Percentiles rank a stretch among this genome's conserved stretches.
These are phyloP conservation scores for Fusarium goolgardi DNA, from an alignment of 2,329 filamentous ascomycete genomes.

Conservation along the genomic window DNA sequence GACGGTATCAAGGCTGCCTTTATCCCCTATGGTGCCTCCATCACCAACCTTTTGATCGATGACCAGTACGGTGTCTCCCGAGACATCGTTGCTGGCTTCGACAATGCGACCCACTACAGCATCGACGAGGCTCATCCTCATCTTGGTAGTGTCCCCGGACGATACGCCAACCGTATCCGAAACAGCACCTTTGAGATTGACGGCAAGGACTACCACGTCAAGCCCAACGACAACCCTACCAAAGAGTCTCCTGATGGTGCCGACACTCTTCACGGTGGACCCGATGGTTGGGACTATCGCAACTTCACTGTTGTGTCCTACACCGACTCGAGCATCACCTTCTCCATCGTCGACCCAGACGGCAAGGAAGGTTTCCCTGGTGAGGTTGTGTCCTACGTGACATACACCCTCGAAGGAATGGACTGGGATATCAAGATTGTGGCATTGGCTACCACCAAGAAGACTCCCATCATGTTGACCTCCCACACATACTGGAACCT, in stretches of 20 bases:
- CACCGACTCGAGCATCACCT: constrained; percentile 75
- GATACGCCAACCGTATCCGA: constrained; percentile 85
- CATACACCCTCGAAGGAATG: constrained; percentile 74
- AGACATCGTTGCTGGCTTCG: constrained; percentile 79
- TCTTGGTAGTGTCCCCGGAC: constrained; percentile 77
- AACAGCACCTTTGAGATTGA: constrained; percentile 79
- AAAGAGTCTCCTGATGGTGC: constrained; percentile 62
- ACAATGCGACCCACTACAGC: constrained; percentile 78
- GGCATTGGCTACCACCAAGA: constrained; percentile 76
- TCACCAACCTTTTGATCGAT: constrained; percentile 76
- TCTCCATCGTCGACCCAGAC: constrained; percentile 77
- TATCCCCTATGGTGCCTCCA: constrained; percentile 78
- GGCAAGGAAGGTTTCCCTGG: constrained; percentile 83
- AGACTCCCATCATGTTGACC: constrained; percentile 85
- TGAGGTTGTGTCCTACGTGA: constrained; percentile 78
- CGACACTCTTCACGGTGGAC: constrained; percentile 76
- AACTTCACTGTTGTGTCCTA: constrained; percentile 82
- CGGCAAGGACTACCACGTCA: constrained; percentile 67
- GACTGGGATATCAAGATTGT: constrained; percentile 80
- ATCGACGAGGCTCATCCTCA: constrained; percentile 74
- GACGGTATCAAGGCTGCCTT: constrained; percentile 75
- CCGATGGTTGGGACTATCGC: constrained; percentile 79
- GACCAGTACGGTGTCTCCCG: constrained; percentile 75
- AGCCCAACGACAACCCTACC: constrained; percentile 72
- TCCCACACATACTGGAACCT: constrained; percentile 84